Evolutionary conservation across 2,329 filamentous ascomycete genomes (phyloP), one percentile per base, ranked within the genome.

Genomic region (Beauveria sp.): DNA sequence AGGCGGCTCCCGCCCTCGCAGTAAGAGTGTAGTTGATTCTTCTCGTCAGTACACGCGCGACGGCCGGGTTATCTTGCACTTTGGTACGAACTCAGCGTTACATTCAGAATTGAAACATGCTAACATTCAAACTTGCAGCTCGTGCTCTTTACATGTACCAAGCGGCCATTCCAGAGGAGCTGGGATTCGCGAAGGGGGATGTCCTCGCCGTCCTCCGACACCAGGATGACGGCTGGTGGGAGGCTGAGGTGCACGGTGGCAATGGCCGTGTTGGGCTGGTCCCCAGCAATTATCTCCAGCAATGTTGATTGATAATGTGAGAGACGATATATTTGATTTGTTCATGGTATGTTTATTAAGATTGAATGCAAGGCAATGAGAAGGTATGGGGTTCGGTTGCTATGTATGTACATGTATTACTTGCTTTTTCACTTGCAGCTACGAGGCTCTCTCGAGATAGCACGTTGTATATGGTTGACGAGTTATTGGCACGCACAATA

Each of bases 141-240:
- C 90, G 93, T 47, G 93, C 94, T 28, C 82, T 97, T 79, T 99
- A 97, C 75, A 86, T 91, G 78, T 99, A 99, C 73, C 86, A 89
- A 70, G 92, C 94, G 2, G 93, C 92, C 24, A 99, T 99, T 62
- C 91, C 93, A 0, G 94, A 97, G 72, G 96, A 99, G 75, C 79
- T 99, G 22, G 89, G 89, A 16, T 99, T 99, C 73, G 81, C 82
- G 52, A 99, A 99, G 77, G 92, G 92, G 53, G 96, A 99, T 70
- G 86, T 93, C 62, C 80, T 99, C 16, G 91, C 93, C 2, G 87
- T 99, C 16, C 79, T 97, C 52, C 84, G 92, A 63, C 85, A 96
- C 69, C 94, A 99, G 75, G 94, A 99, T 72, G 94, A 99, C 71
- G 94, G 94, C 22, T 99, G 94, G 94, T 99, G 96, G 94, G 94